These are phyloP conservation scores for Melampsora americana DNA, from an alignment of 1,284 basidiomycete genomes.

Conservation along the genomic window DNA sequence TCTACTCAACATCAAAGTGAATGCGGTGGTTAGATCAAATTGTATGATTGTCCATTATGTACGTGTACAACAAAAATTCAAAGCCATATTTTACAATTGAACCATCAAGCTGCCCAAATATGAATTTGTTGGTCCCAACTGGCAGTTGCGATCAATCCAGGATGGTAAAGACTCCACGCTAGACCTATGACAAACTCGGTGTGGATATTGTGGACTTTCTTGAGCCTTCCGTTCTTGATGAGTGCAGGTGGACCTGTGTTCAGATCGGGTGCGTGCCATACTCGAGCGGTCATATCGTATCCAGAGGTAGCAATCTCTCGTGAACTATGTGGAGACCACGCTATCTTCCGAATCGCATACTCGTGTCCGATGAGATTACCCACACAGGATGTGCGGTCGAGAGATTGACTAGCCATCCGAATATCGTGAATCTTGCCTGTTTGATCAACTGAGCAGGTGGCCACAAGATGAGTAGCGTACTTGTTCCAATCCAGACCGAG, in stretches of 20 bases:
- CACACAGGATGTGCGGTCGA: slow-evolving; percentile 46
- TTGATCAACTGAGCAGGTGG: slow-evolving; percentile 77
- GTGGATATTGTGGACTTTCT: slow-evolving; percentile 75
- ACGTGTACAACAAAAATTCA: too few relatives aligned
- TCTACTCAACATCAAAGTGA: too few relatives aligned
- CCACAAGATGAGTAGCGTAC: slow-evolving; percentile 73
- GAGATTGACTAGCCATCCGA: slow-evolving; percentile 61
- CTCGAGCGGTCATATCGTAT: slow-evolving; percentile 93
- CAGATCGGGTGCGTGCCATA: slow-evolving; percentile 62
- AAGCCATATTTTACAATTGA: not conserved
- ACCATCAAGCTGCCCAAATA: slow-evolving; percentile 58
- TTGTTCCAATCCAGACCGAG: slow-evolving; percentile 89
- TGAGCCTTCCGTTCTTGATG: slow-evolving; percentile 53
- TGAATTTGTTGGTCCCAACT: slow-evolving; percentile 84
- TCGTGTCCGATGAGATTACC: slow-evolving; percentile 56
- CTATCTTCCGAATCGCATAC: slow-evolving; percentile 59
- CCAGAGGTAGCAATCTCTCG: slow-evolving; percentile 66
- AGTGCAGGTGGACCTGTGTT: slow-evolving; percentile 57
- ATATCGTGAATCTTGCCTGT: slow-evolving; percentile 78
- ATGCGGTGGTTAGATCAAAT: too few relatives aligned
- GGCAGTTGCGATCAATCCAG: slow-evolving; percentile 77
- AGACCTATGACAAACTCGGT: slow-evolving; percentile 93
- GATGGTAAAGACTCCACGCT: slow-evolving; percentile 76
- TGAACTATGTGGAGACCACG: slow-evolving; percentile 49
- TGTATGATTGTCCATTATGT: too few relatives aligned